phyloP scores from a whole-genome alignment of 768 basidiomycete species.

The Baorangia bicolor region DNA sequence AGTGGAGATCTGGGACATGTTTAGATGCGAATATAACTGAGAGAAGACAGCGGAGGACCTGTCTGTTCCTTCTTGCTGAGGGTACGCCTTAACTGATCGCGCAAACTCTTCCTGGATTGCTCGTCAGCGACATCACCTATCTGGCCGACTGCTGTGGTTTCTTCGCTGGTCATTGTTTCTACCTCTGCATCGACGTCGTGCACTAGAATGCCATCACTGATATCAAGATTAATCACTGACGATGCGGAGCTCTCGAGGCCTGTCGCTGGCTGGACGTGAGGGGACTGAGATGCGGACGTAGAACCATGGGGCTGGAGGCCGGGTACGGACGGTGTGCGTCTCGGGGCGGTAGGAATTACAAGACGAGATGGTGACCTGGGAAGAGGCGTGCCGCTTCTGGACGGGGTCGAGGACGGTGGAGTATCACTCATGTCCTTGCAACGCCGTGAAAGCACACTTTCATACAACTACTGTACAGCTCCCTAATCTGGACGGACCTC shows the following conservation, averaged over 20 bases:
- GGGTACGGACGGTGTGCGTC: constrained; percentile 55
- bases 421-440: constrained; percentile 26
- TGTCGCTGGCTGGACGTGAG: constrained; percentile 30
- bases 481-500: background rate
- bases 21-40: constrained; percentile 11
- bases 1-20: constrained; percentile 10
- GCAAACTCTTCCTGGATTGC: constrained; percentile 59
- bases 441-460: constrained; percentile 1
- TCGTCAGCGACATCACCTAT: constrained; percentile 48
- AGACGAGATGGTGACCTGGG: constrained; percentile 52
- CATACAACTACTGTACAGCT: background rate
- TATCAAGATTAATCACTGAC: constrained; percentile 65
- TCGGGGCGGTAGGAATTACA: constrained; percentile 47
- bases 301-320: constrained; percentile 52
- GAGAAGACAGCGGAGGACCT: constrained; percentile 36
- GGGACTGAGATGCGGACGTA: constrained; percentile 30
- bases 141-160: constrained; percentile 46
- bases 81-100: constrained; percentile 71
- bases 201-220: constrained; percentile 67
- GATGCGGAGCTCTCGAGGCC: constrained; percentile 65
- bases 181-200: constrained; percentile 67
- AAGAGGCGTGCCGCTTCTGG: constrained; percentile 38
- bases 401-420: constrained; percentile 33
- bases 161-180: constrained; percentile 54
- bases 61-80: constrained; percentile 50